These are phyloP conservation scores for Candida gigantensis DNA, from an alignment of 1,139 yeast genomes.

Conservation along the genomic window DNA sequence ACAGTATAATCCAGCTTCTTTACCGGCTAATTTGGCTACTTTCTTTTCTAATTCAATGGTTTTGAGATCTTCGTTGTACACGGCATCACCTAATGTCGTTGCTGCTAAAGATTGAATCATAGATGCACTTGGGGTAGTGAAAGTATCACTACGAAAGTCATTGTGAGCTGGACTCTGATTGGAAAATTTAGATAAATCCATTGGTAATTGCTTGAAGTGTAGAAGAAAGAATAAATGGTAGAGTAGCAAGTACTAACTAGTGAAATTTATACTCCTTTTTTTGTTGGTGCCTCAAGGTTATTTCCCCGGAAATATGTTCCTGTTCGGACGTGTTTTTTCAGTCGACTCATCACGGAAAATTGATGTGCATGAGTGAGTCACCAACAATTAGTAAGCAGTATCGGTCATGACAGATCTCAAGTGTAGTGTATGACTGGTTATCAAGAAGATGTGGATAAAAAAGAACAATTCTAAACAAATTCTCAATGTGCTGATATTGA, in stretches of 20 bases:
- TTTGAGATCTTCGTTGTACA: slow-evolving; percentile 43
- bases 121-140: slow-evolving; percentile 44
- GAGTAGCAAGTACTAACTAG: neutral
- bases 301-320: no score
- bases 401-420: no score
- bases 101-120: slow-evolving; percentile 34
- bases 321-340: no score
- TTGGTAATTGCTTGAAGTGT: slow-evolving; percentile 4
- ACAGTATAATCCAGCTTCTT: slow-evolving; percentile 44
- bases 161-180: slow-evolving; percentile 30
- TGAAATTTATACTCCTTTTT: neutral
- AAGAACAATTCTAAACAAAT: no score
- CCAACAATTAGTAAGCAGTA: no score
- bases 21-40: slow-evolving; percentile 41
- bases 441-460: no score
- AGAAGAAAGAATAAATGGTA: neutral
- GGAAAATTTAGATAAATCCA: slow-evolving; percentile 22
- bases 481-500: no score
- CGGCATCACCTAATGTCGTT: slow-evolving; percentile 45
- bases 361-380: no score
- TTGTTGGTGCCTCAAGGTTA: no score
- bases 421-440: no score
- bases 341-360: no score
- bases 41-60: slow-evolving; percentile 37
- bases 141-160: slow-evolving; percentile 50